These are phyloP conservation scores for Tetraselmis chui DNA, from an alignment of 139 green algal genomes.

Conservation along the genomic window DNA sequence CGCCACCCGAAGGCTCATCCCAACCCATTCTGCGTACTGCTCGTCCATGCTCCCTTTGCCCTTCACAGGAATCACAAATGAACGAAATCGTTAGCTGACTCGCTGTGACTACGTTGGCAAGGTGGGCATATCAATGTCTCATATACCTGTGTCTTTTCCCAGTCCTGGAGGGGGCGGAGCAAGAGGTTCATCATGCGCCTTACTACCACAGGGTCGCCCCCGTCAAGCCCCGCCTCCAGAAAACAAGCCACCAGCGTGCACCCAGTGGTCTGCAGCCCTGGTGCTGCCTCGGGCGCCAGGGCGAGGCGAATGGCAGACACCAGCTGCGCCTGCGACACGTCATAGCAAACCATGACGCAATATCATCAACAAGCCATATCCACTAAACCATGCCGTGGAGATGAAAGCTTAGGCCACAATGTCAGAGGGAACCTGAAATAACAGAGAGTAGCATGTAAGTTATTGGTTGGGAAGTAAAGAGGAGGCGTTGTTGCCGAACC, in stretches of 20 bases:
- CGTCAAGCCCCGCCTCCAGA: conserved; percentile 47
- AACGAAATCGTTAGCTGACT: too few relatives aligned
- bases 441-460: too few relatives aligned
- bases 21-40: conserved; percentile 68
- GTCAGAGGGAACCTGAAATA: too few relatives aligned
- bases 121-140: neutral
- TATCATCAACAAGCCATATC: too few relatives aligned
- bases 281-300: conserved; percentile 27
- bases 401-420: too few relatives aligned
- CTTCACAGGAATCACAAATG: too few relatives aligned
- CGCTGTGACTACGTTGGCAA: conserved; percentile 27
- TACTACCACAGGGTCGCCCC: conserved; percentile 50
- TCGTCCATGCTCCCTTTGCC: neutral
- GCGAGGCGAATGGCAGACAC: conserved; percentile 55
- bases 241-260: conserved; percentile 56
- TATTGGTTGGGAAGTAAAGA: too few relatives aligned
- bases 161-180: conserved; percentile 34
- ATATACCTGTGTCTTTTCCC: conserved; percentile 3
- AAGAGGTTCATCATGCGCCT: conserved; percentile 59
- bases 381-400: too few relatives aligned
- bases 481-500: too few relatives aligned
- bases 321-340: conserved; percentile 62
- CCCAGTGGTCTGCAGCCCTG: conserved; percentile 44
- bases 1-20: conserved; percentile 22
- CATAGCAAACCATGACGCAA: too few relatives aligned